Evolutionary conservation across 176 grass and related monocot genomes (phyloP), one percentile per base, ranked within the genome.

Genomic region (Triticum aestivum): DNA sequence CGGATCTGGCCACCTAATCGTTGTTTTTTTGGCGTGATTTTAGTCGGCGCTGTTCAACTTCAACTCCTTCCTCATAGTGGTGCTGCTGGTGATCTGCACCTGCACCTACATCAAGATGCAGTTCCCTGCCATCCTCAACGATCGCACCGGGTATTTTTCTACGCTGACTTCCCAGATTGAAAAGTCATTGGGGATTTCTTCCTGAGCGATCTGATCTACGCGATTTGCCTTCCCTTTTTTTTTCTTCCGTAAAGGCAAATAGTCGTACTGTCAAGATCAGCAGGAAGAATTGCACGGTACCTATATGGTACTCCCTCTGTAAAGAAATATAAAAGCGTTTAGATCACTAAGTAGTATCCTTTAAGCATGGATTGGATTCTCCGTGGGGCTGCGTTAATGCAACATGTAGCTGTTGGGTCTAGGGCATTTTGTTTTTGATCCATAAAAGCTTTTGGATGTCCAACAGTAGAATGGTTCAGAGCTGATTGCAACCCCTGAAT

Each of bases 1-100:
- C 35, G 78, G 70, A 82, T 86, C 84, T 73, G 30, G 18, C 24
- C 4, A 56, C 10, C 30, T 69, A 24, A 63, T 62, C 20, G 30
- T 5, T 77, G 52, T 75, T 76, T 63, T 49, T 17, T 51, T 37
- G 64, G 15, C 41, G 23, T 13, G 82, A 67, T 85, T 66, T 35
- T 49, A 95, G 95, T 97, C 95, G 85, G 92, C 92, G 85, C 82
- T 97, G 75, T 97, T 97, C 89, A 97, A 97, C 73, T 97, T 97
- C 87, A 88, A 97, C 77, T 95, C 95, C 9, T 97, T 97, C 89
- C 91, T 95, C 6, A 97, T 85, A 18, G 95, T 97, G 79, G 92
- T 97, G 68, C 80, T 97, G 85, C 91, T 97, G 45, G 87, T 95
- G 82, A 97, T 97, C 95, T 97, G 95, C 89, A 95, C 92, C 39